Conservation (phyloP, 1,284 basidiomycete species). For the Mycosarcoma maydis region DNA sequence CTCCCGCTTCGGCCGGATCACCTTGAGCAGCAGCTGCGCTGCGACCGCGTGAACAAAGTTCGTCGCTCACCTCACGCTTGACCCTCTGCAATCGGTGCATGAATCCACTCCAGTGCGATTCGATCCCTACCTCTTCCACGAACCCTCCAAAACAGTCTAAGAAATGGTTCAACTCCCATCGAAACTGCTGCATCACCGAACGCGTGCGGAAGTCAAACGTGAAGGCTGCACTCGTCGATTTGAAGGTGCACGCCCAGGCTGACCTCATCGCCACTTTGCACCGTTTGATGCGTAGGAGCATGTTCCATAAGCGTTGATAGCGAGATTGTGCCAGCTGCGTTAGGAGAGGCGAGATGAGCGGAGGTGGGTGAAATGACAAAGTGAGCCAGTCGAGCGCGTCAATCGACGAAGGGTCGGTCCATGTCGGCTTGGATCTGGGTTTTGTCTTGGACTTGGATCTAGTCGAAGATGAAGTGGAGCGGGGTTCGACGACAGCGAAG, state of each 20-base stretch:
- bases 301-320: slow-evolving; percentile 54
- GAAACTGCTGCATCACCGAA: slow-evolving; percentile 30
- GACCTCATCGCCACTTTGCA: slow-evolving; percentile 44
- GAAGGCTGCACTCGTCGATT: slow-evolving; percentile 26
- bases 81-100: slow-evolving; percentile 30
- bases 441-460: not conserved
- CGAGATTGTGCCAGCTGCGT: slow-evolving; percentile 40
- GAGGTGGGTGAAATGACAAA: slow-evolving; percentile 51
- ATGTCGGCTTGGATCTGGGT: slow-evolving; percentile 15
- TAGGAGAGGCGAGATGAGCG: slow-evolving; percentile 52
- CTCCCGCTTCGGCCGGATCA: slow-evolving; percentile 3
- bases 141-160: slow-evolving; percentile 25
- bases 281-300: slow-evolving; percentile 48
- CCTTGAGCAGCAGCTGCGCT: not conserved
- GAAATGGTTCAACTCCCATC: slow-evolving; percentile 33
- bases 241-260: slow-evolving; percentile 25
- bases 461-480: not conserved
- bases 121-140: slow-evolving; percentile 42
- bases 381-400: slow-evolving; percentile 58
- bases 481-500: slow-evolving; percentile 51
- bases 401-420: slow-evolving; percentile 46
- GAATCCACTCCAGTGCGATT: slow-evolving; percentile 32
- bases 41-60: slow-evolving; percentile 7
- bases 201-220: slow-evolving; percentile 23
- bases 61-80: slow-evolving; percentile 27